Evolutionary conservation across 805 yeast species (phyloP).

Genomic region (Phaffomyces thermotolerans): DNA sequence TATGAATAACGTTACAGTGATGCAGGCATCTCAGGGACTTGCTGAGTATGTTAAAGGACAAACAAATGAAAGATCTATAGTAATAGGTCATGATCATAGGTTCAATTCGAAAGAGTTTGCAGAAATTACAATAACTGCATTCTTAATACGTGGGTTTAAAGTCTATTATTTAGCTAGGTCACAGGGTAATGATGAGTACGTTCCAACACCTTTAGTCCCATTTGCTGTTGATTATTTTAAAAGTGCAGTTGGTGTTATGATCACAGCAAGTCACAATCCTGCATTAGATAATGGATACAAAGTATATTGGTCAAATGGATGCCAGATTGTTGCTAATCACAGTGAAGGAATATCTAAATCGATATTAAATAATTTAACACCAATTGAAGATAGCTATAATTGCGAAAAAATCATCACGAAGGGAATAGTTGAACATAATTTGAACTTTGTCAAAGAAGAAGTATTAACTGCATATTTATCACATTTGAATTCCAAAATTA

Average conservation of each 20-base stretch:
- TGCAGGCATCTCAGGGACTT: conserved; percentile 86
- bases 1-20: conserved; percentile 82
- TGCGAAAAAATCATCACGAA: conserved; percentile 30
- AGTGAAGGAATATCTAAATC: conserved; percentile 61
- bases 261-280: conserved; percentile 86
- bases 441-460: conserved; percentile 37
- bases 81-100: conserved; percentile 90
- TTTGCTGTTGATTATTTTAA: conserved; percentile 58
- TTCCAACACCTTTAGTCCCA: conserved; percentile 91
- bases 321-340: conserved; percentile 90
- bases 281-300: conserved; percentile 88
- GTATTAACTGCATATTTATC: conserved; percentile 36
- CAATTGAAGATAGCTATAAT: conserved; percentile 51
- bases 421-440: conserved; percentile 17
- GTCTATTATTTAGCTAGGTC: conserved; percentile 52
- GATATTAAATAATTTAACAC: conserved; percentile 54
- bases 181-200: conserved; percentile 26
- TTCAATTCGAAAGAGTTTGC: conserved; percentile 77
- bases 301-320: conserved; percentile 89
- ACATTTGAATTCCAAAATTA: conserved; percentile 27
- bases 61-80: conserved; percentile 37
- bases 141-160: conserved; percentile 56
- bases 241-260: conserved; percentile 84
- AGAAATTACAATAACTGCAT: conserved; percentile 66
- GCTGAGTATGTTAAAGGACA: conserved; percentile 39